A percentile compares a stretch with the other conserved stretches of the same genome.
Evolutionary conservation across 139 green algal species (phyloP).

Genomic region (Zygnema circumcarinatum): DNA sequence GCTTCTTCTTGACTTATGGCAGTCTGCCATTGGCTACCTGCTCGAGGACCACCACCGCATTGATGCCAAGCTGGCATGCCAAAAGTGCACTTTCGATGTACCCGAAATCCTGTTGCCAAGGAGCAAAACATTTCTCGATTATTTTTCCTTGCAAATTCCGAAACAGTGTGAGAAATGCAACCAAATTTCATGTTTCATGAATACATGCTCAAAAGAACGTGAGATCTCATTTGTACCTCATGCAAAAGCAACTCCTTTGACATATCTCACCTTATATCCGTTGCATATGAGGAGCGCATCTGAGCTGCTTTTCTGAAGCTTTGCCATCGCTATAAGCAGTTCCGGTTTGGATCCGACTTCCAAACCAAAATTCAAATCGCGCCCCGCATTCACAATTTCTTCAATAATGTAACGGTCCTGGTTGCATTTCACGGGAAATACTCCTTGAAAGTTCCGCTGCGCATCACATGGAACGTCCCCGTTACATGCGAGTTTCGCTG

Average conservation of each 20-base stretch:
- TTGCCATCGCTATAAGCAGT: constrained; percentile 69
- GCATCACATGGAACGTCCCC: not conserved
- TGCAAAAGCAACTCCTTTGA: too few relatives aligned
- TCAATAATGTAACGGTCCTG: constrained; percentile 68
- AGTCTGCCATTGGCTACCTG: too few relatives aligned
- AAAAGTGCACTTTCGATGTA: constrained; percentile 75
- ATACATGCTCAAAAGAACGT: too few relatives aligned
- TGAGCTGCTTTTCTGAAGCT: not conserved
- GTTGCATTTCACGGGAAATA: constrained; percentile 78
- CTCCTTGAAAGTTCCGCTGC: constrained; percentile 62
- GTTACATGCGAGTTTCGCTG: not conserved
- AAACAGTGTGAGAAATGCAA: too few relatives aligned
- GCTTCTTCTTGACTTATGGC: not conserved
- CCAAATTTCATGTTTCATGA: too few relatives aligned
- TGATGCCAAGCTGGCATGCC: constrained; percentile 66
- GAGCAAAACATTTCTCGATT: too few relatives aligned
- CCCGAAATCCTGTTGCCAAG: constrained; percentile 60
- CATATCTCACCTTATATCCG: constrained; percentile 71
- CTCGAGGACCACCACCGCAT: constrained; percentile 73
- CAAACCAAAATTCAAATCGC: constrained; percentile 64
- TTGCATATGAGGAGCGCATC: constrained; percentile 73
- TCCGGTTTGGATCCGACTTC: constrained; percentile 77
- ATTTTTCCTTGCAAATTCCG: too few relatives aligned
- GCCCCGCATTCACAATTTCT: constrained; percentile 64
- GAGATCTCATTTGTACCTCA: too few relatives aligned